Base-by-base conservation (phyloP, 139 green algal genomes). In the Picochlorum costavermella region DNA sequence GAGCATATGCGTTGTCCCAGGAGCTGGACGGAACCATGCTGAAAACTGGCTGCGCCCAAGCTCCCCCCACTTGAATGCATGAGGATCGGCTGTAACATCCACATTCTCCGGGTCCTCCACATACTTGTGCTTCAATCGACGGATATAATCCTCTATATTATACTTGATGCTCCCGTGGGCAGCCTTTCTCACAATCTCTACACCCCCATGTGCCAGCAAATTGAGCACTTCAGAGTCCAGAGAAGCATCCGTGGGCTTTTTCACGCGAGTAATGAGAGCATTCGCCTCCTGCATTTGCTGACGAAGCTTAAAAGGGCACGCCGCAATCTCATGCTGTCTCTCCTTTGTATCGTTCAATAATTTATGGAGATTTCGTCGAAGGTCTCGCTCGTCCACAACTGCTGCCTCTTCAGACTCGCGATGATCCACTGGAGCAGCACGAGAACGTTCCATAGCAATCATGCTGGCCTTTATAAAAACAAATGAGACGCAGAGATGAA, bases 161-260 rank as follows among this genome's bases (percentile, higher is more conserved):
- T 61, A 53, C 2, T n/a, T 45, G 50, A 63, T 68, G 14, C 50
- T 61, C 28, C 59, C 71, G 2, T 25, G 23, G 3, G 51, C 60
- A 20, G 71, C 49, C 40, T 71, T 78, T 31, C 44, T 63, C 3
- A 81, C 71, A 1, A 65, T 43, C 9, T 79, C 69, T n/a, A 69
- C 50, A 4, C 58, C 71, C 23, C 29, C 66, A 5, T 75, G 67
- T 0, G 81, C 70, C 1, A 90, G 30, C 40, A 76, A 29, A 2
- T 17, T 40, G 53, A 92, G 82, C 10, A 83, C 23, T 50, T 87
- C 81, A 2, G 78, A 69, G 31, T 88, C 82, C 9, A 76, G 40
- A 0, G 75, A 75, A 43, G 80, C 63, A 44, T 92, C 84, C n/a
- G 71, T 69, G 0, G 84, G 76, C 50, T 75, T 76, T 12, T 73